Percentiles rank a stretch among this genome's conserved stretches.
phyloP scores from a whole-genome alignment of 345 rosid species.

The Syzygium oleosum region DNA sequence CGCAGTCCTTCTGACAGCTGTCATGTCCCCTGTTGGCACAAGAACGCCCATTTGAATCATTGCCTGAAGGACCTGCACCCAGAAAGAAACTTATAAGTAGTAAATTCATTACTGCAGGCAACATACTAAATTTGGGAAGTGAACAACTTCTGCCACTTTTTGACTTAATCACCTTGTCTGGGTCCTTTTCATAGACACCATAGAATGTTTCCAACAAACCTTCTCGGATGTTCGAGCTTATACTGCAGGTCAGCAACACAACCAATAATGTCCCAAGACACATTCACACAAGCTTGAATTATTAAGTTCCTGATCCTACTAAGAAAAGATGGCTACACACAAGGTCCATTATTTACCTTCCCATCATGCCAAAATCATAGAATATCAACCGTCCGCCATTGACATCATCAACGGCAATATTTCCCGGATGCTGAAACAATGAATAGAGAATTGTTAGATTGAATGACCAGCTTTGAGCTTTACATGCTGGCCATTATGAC shows the following conservation, averaged over 20 bases:
- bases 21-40: slow-evolving; percentile 98
- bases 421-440: slow-evolving; percentile 85
- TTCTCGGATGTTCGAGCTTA: slow-evolving; percentile 89
- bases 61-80: slow-evolving; percentile 71
- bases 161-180: slow-evolving; percentile 64
- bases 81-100: background rate
- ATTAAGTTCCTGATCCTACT: background rate
- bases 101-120: background rate
- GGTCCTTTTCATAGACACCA: slow-evolving; percentile 91
- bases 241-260: slow-evolving; percentile 37
- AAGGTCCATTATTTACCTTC: slow-evolving; percentile 48
- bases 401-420: slow-evolving; percentile 97
- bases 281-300: background rate
- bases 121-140: background rate
- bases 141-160: slow-evolving; percentile 2
- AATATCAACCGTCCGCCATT: slow-evolving; percentile 95
- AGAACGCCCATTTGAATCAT: slow-evolving; percentile 99
- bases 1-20: slow-evolving; percentile 93
- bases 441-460: background rate
- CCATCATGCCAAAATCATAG: slow-evolving; percentile 99
- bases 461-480: background rate
- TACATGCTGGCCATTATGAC: background rate
- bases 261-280: background rate
- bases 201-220: slow-evolving; percentile 87
- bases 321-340: background rate